Percentiles rank a stretch among this genome's conserved stretches.
Evolutionary conservation across 768 basidiomycete species (phyloP).

Genomic region (Psilocybe cubensis): DNA sequence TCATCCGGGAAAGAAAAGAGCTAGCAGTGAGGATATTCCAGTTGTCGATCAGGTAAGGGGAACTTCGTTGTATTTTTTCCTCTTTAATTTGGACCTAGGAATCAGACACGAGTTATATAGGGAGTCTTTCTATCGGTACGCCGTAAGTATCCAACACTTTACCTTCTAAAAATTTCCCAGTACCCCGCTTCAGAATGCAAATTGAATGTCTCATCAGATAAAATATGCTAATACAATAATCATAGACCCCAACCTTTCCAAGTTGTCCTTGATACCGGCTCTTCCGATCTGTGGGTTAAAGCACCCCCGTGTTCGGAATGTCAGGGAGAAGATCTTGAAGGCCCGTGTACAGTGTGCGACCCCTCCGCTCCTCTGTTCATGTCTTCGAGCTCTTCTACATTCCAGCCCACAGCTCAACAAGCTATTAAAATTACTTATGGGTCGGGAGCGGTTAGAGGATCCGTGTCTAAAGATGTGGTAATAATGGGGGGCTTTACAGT

Average conservation of each 20-base stretch:
- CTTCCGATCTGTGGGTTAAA: constrained; percentile 89
- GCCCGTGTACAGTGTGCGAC: background rate
- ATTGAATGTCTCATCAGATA: background rate
- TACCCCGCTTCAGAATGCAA: too few species aligned
- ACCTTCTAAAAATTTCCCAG: too few species aligned
- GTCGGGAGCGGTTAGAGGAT: constrained; percentile 66
- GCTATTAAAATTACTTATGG: constrained; percentile 63
- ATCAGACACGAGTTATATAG: constrained; percentile 64
- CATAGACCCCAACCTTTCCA: constrained; percentile 68
- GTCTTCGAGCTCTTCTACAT: background rate
- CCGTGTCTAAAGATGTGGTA: constrained; percentile 62
- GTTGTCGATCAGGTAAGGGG: constrained; percentile 57
- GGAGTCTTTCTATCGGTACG: constrained; percentile 56
- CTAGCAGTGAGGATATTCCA: constrained; percentile 35
- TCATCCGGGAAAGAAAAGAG: constrained; percentile 34
- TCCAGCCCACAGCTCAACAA: background rate
- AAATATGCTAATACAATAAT: background rate
- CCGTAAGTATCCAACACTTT: constrained; percentile 57
- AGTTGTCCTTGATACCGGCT: constrained; percentile 91
- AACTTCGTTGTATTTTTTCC: background rate
- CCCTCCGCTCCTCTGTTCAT: constrained; percentile 45
- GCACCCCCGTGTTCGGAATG: constrained; percentile 51
- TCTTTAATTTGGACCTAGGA: constrained; percentile 34
- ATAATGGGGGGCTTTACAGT: constrained; percentile 67
- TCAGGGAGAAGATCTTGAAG: background rate